Conservation (phyloP, 768 basidiomycete genomes). For the Dacryopinax primogenitus region DNA sequence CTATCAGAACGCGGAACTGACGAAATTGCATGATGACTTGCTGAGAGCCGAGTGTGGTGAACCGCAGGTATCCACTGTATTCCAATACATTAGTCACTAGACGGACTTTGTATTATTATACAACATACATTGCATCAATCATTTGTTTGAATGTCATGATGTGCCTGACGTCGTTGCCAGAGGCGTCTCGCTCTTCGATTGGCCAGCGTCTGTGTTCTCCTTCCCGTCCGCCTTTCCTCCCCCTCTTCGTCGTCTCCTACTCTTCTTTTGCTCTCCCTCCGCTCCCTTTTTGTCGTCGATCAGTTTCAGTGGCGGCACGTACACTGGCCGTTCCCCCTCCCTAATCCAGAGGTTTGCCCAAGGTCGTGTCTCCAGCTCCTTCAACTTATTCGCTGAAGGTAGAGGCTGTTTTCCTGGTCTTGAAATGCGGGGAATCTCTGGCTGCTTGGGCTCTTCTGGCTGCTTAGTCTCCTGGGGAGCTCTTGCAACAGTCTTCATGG, state of each 20-base stretch:
- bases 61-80: constrained; percentile 83
- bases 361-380: constrained; percentile 2
- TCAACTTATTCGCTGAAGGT: background rate
- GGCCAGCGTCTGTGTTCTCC: background rate
- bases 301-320: background rate
- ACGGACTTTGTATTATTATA: background rate
- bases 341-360: constrained; percentile 1
- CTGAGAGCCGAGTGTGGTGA: constrained; percentile 76
- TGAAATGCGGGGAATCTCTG: background rate
- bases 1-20: constrained; percentile 76
- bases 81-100: constrained; percentile 88
- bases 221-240: background rate
- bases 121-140: background rate
- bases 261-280: background rate
- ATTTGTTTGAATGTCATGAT: background rate
- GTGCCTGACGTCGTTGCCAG: background rate
- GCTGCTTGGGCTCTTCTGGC: background rate
- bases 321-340: background rate
- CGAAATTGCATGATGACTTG: constrained; percentile 88
- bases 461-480: background rate
- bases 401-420: constrained; percentile 1
- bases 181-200: background rate
- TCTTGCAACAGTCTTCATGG: background rate
- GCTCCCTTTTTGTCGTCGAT: background rate
- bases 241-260: background rate